phyloP scores from a whole-genome alignment of 1,139 yeast genomes.

The Groenewaldozyma sp. region DNA sequence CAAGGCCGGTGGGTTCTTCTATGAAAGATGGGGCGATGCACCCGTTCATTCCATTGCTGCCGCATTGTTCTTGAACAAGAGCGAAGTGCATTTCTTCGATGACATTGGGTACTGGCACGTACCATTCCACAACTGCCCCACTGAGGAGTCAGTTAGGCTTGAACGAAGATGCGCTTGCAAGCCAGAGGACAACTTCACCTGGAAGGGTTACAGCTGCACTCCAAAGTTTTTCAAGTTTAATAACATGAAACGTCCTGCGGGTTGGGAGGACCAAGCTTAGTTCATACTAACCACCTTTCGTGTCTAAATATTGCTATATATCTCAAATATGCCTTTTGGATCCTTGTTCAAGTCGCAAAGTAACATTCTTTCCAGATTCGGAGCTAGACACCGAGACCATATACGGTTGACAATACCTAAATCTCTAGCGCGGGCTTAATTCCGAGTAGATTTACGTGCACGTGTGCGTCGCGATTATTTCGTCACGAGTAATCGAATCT shows the following conservation, averaged over 20 bases:
- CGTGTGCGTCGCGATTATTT: too few relatives aligned
- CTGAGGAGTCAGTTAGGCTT: slow-evolving; percentile 28
- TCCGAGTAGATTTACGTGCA: too few relatives aligned
- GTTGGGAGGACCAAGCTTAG: slow-evolving; percentile 45
- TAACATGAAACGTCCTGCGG: slow-evolving; percentile 57
- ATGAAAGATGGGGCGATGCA: slow-evolving; percentile 96
- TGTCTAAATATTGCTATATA: too few relatives aligned
- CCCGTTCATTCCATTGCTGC: slow-evolving; percentile 83
- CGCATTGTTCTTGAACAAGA: slow-evolving; percentile 54
- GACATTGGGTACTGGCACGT: slow-evolving; percentile 78
- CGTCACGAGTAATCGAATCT: too few relatives aligned
- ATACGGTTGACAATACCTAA: too few relatives aligned
- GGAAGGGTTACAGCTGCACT: slow-evolving; percentile 82
- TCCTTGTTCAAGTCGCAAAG: too few relatives aligned
- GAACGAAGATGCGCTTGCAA: slow-evolving; percentile 44
- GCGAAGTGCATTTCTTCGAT: slow-evolving; percentile 66
- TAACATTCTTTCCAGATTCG: too few relatives aligned
- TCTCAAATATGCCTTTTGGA: too few relatives aligned
- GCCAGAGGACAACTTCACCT: slow-evolving; percentile 64
- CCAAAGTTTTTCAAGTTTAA: slow-evolving; percentile 57
- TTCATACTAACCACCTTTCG: too few relatives aligned
- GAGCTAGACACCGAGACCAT: too few relatives aligned
- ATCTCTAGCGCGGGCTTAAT: too few relatives aligned
- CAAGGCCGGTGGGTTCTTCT: slow-evolving; percentile 75
- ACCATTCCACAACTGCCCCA: slow-evolving; percentile 77